Evolutionary conservation across 2,329 filamentous ascomycete species (phyloP).

Genomic region (Pseudogymnoascus sp.): DNA sequence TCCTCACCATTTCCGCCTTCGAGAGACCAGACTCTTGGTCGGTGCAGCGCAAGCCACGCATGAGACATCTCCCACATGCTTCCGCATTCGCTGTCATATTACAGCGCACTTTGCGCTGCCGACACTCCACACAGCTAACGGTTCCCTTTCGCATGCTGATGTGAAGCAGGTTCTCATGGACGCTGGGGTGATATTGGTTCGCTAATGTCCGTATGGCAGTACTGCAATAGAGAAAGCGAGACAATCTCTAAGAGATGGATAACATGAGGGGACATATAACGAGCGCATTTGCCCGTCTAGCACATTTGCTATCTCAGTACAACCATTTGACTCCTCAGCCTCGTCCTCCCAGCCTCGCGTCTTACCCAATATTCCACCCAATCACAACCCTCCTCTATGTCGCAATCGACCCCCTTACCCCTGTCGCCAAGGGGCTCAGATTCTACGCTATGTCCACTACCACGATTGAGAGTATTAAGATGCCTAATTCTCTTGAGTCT

Average conservation of each 20-base stretch:
- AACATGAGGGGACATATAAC: neutral
- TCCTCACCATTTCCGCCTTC: constrained; percentile 13
- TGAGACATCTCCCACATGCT: constrained; percentile 38
- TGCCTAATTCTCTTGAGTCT: too few relatives aligned
- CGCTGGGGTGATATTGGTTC: neutral
- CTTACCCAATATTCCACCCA: neutral
- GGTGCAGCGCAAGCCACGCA: constrained; percentile 37
- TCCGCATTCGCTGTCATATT: constrained; percentile 33
- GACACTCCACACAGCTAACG: constrained; percentile 35
- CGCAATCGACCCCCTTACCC: too few relatives aligned
- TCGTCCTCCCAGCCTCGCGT: neutral
- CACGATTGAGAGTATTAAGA: too few relatives aligned
- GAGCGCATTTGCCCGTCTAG: neutral
- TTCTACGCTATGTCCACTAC: too few relatives aligned
- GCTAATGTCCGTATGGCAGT: neutral
- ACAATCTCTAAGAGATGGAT: neutral
- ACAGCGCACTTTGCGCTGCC: constrained; percentile 43
- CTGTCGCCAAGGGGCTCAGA: too few relatives aligned
- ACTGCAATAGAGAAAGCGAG: neutral
- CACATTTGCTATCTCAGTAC: neutral
- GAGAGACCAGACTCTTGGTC: constrained; percentile 32
- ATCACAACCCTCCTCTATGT: too few relatives aligned
- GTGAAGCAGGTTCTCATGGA: constrained; percentile 2
- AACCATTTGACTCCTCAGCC: neutral
- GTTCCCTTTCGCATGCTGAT: constrained; percentile 30